phyloP scores from a whole-genome alignment of 352 stramenopile species.

The Globisporangium spiculum region DNA sequence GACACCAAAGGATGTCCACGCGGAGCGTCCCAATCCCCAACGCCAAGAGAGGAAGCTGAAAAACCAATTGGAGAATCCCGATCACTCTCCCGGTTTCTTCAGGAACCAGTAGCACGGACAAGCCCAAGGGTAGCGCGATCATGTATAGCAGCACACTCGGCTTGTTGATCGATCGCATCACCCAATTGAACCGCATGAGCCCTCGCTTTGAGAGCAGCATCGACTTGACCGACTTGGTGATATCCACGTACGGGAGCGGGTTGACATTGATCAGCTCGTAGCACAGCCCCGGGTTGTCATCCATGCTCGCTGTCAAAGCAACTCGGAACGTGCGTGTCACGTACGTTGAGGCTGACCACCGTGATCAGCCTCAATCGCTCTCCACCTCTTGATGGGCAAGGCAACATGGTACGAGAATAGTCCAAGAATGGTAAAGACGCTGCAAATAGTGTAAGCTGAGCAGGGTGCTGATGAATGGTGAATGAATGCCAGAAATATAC shows the following conservation, averaged over 20 bases:
- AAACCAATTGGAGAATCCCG: not conserved
- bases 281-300: not conserved
- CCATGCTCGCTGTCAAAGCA: not conserved
- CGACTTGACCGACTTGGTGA: conserved; percentile 6
- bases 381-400: not conserved
- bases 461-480: too few relatives aligned
- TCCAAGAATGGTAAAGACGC: not conserved
- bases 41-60: not conserved
- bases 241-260: not conserved
- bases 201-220: conserved; percentile 1
- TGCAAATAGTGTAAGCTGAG: not conserved
- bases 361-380: not conserved
- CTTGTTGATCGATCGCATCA: not conserved
- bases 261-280: not conserved
- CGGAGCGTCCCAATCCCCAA: not conserved
- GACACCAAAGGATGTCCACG: not conserved
- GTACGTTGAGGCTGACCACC: too few relatives aligned
- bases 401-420: not conserved
- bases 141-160: not conserved
- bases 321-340: not conserved
- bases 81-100: not conserved
- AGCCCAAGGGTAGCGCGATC: not conserved
- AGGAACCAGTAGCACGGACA: not conserved
- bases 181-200: not conserved
- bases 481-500: not conserved